These are phyloP conservation scores for Apiospora marii DNA, from an alignment of 2,329 filamentous ascomycete species.

Conservation along the genomic window DNA sequence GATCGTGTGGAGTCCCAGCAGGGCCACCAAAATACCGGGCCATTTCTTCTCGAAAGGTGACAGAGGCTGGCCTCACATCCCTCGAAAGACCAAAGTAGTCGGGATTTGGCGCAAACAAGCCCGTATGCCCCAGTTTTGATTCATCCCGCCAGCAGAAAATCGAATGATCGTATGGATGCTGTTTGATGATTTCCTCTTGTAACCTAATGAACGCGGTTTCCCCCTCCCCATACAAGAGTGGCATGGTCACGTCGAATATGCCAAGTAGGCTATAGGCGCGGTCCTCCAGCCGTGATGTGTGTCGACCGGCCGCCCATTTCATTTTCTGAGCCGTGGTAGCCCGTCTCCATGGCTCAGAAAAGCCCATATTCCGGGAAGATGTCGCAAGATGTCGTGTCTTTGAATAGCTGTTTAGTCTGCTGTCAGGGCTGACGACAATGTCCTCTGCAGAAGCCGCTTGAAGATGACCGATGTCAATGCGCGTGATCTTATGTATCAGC, in stretches of 20 bases:
- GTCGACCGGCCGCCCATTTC: conserved; percentile 38
- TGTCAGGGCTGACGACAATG: background rate
- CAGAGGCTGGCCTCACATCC: background rate
- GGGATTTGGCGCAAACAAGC: background rate
- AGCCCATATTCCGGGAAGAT: background rate
- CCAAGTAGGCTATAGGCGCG: conserved; percentile 43
- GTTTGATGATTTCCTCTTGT: conserved; percentile 40
- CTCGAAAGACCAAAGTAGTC: background rate
- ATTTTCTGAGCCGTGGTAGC: conserved; percentile 17
- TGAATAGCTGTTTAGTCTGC: background rate
- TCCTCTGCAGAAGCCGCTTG: background rate
- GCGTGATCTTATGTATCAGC: background rate
- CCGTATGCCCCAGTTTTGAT: background rate
- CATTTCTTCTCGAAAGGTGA: background rate
- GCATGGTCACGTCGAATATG: conserved; percentile 42
- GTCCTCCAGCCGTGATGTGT: conserved; percentile 39
- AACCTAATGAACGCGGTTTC: conserved; percentile 39
- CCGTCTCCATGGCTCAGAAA: background rate
- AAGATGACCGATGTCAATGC: background rate
- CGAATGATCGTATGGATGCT: background rate
- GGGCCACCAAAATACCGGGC: background rate
- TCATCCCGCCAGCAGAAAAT: background rate
- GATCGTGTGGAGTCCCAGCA: background rate
- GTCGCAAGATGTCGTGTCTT: background rate
- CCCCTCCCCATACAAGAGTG: conserved; percentile 44